Evolutionary conservation across 805 yeast genomes (phyloP), one percentile per base, ranked within the genome.

Genomic region (Kuraishia hungarica): DNA sequence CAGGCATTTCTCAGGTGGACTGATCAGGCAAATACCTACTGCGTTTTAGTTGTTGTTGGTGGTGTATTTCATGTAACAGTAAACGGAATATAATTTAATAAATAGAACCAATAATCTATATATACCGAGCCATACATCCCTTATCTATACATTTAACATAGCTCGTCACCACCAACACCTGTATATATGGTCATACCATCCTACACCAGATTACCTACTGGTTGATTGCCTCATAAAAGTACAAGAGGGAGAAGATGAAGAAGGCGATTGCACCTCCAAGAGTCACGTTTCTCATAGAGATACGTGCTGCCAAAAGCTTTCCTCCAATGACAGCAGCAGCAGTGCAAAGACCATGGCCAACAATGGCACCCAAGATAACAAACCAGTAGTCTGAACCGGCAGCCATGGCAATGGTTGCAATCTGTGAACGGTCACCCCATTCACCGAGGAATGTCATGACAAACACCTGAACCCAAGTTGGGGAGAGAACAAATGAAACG

Each of bases 391-490:
- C 87, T 50, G 90, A 84, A 47, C 97, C 97, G 1, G 99, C 97
- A 54, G 98, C 97, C 96, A 94, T 87, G 48, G 98, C 98, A 64
- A 94, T 91, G 39, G 97, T 94, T 50, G 97, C 97, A 55, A 94
- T 90, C 73, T 94, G 99, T 13, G 97, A 91, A 64, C 99, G 84
- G 71, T 94, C 99, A 53, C 99, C 99, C 96, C 98, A 91, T 73
- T 94, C 99, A 58, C 97, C 99, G 52, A 94, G 74, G 69, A 94
- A 94, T 3, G 97, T 89, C 98, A 94, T 93, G 54, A 83, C 83
- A 66, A 94, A 94, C 3, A 93, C 93, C 74, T 93, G 97, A 60
- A 91, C 86, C 92, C 96, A 94, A 10, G 84, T 73, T 2, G 99
- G 98, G 2, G 96, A 87, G 55, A 93, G 74, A 3, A 90, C 71